Percentiles rank a stretch among this genome's conserved stretches.
Evolutionary conservation across 164 flowering plant genomes (phyloP).

Genomic region (Cinnamomum micranthum): DNA sequence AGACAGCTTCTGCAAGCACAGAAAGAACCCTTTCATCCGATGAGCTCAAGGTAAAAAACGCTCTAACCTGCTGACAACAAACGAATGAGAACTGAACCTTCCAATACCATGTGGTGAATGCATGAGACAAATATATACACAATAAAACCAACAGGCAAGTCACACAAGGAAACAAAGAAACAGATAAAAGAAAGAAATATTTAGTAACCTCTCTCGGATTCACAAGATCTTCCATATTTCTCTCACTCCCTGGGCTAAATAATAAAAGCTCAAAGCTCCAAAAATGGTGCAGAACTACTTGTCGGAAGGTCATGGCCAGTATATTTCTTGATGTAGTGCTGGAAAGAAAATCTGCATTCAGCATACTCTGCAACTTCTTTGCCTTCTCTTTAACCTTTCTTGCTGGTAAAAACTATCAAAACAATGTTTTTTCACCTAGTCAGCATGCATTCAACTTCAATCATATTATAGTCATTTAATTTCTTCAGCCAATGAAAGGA

Average conservation of each 20-base stretch:
- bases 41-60: conserved; percentile 54
- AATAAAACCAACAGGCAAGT: conserved; percentile 16
- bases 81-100: conserved; percentile 60
- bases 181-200: too few species aligned
- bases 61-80: conserved; percentile 67
- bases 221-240: conserved; percentile 77
- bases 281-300: conserved; percentile 65
- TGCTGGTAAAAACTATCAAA: conserved; percentile 71
- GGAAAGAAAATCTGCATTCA: conserved; percentile 46
- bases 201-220: conserved; percentile 62
- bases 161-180: background rate
- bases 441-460: background rate
- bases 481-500: background rate
- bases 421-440: conserved; percentile 4
- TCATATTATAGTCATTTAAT: background rate
- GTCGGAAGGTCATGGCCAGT: conserved; percentile 92
- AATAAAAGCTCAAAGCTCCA: conserved; percentile 70
- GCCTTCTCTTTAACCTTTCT: conserved; percentile 79
- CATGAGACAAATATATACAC: conserved; percentile 28
- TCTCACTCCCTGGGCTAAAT: conserved; percentile 60
- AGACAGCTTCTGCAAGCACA: conserved; percentile 73
- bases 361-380: conserved; percentile 41
- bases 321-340: conserved; percentile 47
- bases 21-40: conserved; percentile 59
- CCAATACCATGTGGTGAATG: conserved; percentile 55